Evolutionary conservation across 2,329 filamentous ascomycete genomes (phyloP).

Genomic region (Chrysoporthe austroafricana): DNA sequence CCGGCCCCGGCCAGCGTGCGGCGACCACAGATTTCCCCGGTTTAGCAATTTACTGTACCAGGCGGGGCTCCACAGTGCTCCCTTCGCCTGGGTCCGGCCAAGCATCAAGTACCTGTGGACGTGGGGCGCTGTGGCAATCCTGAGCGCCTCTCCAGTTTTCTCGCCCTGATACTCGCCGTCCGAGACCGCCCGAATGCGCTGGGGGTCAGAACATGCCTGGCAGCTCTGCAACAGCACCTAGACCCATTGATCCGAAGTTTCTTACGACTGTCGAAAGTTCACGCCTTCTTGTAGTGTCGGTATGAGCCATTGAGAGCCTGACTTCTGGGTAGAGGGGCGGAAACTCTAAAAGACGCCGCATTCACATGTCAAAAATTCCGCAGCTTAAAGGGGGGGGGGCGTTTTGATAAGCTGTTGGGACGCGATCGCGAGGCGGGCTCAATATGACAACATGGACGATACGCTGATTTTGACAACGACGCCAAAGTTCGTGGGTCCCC

Average conservation of each 20-base stretch:
- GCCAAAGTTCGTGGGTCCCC: neutral
- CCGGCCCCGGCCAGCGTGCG: conserved; percentile 5
- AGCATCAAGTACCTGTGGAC: conserved; percentile 15
- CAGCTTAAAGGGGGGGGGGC: neutral
- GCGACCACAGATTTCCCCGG: conserved; percentile 26
- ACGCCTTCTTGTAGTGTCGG: neutral
- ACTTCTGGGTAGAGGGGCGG: neutral
- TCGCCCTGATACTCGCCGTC: conserved; percentile 27
- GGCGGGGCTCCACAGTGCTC: conserved; percentile 23
- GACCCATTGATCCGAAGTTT: neutral
- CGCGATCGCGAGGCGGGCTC: neutral
- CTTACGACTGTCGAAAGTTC: neutral
- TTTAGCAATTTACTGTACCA: conserved; percentile 15
- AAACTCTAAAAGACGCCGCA: conserved; percentile 10
- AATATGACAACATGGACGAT: neutral
- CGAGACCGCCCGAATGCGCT: conserved; percentile 24
- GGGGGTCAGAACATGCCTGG: conserved; percentile 17
- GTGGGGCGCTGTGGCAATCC: conserved; percentile 18
- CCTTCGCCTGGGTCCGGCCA: conserved; percentile 13
- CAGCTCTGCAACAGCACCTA: neutral
- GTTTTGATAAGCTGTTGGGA: neutral
- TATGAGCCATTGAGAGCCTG: neutral
- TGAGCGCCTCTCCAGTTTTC: conserved; percentile 23
- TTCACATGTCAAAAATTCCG: neutral
- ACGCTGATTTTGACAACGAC: neutral